Conservation (phyloP, 257 asterid species). For the Nicotiana benthamiana region DNA sequence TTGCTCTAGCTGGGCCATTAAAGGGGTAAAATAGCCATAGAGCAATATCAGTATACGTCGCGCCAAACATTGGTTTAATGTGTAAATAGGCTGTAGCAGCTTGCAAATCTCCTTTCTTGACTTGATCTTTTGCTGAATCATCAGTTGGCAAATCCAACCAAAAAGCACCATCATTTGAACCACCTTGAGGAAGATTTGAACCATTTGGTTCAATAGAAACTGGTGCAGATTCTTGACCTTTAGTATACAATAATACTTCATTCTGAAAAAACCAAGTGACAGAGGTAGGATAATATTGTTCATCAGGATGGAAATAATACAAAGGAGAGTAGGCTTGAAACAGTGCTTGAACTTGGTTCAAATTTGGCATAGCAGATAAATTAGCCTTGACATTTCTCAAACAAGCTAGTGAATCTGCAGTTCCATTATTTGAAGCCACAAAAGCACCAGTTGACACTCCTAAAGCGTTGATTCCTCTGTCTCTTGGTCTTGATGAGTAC, state of each 20-base stretch:
- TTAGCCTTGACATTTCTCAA: slow-evolving; percentile 34
- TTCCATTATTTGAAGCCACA: slow-evolving; percentile 27
- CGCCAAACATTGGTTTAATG: slow-evolving; percentile 68
- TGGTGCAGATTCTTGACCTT: slow-evolving; percentile 55
- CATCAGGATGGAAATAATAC: slow-evolving; percentile 66
- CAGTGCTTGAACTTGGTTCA: slow-evolving; percentile 42
- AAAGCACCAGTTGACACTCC: slow-evolving; percentile 57
- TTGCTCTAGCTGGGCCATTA: slow-evolving; percentile 69
- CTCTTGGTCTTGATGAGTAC: slow-evolving; percentile 37
- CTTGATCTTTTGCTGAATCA: slow-evolving; percentile 29
- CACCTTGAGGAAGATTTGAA: slow-evolving; percentile 71
- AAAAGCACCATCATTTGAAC: slow-evolving; percentile 52
- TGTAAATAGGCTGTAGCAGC: slow-evolving; percentile 39
- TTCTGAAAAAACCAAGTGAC: slow-evolving; percentile 68
- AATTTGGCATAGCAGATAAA: slow-evolving; percentile 47
- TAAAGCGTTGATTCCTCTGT: slow-evolving; percentile 33
- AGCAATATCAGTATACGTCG: slow-evolving; percentile 53
- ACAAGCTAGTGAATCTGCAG: slow-evolving; percentile 25
- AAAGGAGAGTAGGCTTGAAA: slow-evolving; percentile 45
- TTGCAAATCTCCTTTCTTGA: slow-evolving; percentile 48
- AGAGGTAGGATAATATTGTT: slow-evolving; percentile 55
- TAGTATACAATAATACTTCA: slow-evolving; percentile 53
- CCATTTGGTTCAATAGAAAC: slow-evolving; percentile 33
- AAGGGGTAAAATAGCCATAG: slow-evolving; percentile 78
- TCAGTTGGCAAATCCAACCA: slow-evolving; percentile 73